Evolutionary conservation across 371 early-diverging fungal species (phyloP).

Genomic region (Apophysomyces ossiformis): DNA sequence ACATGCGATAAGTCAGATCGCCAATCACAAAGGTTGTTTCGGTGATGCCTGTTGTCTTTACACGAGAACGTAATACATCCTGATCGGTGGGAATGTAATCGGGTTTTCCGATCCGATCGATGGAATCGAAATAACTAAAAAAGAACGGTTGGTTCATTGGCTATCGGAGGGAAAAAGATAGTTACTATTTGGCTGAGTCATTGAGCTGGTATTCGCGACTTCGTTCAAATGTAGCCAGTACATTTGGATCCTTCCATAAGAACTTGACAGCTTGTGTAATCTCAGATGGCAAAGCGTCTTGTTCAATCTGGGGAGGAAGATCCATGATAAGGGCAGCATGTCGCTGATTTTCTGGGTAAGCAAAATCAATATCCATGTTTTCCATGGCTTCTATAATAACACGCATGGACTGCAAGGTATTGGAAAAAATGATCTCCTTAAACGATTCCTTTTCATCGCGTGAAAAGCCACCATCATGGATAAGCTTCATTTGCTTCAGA

Average conservation of each 20-base stretch:
- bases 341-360: conserved; percentile 63
- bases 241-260: conserved; percentile 84
- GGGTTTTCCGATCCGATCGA: conserved; percentile 82
- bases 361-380: conserved; percentile 73
- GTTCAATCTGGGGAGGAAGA: conserved; percentile 82
- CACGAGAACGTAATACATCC: conserved; percentile 82
- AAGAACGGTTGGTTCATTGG: not conserved
- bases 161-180: conserved; percentile 1
- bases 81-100: conserved; percentile 86
- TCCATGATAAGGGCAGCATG: conserved; percentile 71
- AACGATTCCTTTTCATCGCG: conserved; percentile 85
- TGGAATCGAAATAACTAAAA: conserved; percentile 85
- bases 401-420: conserved; percentile 92
- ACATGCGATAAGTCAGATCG: conserved; percentile 85
- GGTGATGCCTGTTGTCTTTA: conserved; percentile 85
- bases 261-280: conserved; percentile 76
- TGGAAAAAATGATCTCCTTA: conserved; percentile 93
- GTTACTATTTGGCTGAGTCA: conserved; percentile 83
- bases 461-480: conserved; percentile 92
- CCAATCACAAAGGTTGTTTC: conserved; percentile 87
- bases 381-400: conserved; percentile 95
- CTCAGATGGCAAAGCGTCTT: conserved; percentile 78
- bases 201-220: conserved; percentile 90
- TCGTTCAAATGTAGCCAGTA: conserved; percentile 76
- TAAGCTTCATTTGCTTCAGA: conserved; percentile 96